Base-by-base conservation (phyloP, 1,139 yeast genomes). In the Yamadazyma oceani region DNA sequence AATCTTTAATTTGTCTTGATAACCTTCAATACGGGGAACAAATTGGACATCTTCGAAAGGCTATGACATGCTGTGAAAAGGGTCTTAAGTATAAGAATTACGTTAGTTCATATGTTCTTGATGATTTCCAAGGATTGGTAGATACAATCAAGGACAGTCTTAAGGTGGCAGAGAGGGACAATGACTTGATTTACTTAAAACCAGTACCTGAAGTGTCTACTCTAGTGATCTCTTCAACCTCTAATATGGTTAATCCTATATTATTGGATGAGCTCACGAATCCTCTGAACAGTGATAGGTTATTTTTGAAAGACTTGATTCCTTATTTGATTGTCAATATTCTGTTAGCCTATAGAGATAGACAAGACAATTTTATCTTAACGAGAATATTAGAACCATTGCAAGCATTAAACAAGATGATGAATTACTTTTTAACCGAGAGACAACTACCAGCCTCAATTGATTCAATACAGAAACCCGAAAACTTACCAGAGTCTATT, bases 161-260 rank as follows among this genome's bases (percentile, higher is more conserved):
- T n/a, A 60, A 65, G 12, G 64, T 74, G 1, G 79, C 90, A 0
- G 89, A 85, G 48, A 75, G 80, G 49, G 96, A 89, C 47, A 89
- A 89, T 54, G 92, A 87, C 52, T 66, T 88, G 50, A 80, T 89
- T 4, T 87, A 87, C 57, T 60, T 85, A 32, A 81, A 84, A 45
- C 60, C 68, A 1, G 80, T 88, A 0, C 95, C 95, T 0, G 53
- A 53, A 0, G 57, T 55, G 3, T 46, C 58, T 0, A 66, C 69
- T 2, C 51, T 82, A 4, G 30, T 16, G 2, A 37, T 37, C 17
- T 65, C 78, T 1, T 54, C 65, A 0, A 63, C 82, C 4, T 55
- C 63, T 0, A 73, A 77, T 1, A 77, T 85, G 71, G 87, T 83
- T 1, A 76, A 76, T 37, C 66, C 81, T 0, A 46, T 70, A 5